A percentile compares a stretch with the other conserved stretches of the same genome.
phyloP scores from a whole-genome alignment of 306 rosid species.

The Styphnolobium japonicum region DNA sequence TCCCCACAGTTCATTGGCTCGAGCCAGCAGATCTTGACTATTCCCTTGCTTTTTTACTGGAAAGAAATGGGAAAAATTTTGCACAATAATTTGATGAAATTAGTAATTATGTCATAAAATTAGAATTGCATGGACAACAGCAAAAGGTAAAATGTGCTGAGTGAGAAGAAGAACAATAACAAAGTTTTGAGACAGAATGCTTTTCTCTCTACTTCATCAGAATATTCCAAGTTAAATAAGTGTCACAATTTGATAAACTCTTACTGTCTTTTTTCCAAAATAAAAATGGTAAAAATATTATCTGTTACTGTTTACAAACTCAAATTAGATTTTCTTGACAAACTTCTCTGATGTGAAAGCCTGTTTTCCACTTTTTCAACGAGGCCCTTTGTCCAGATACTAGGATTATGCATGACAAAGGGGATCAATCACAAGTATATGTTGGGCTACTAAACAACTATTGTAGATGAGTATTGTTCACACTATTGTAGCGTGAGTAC shows the following conservation, averaged over 20 bases:
- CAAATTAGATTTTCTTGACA: background rate
- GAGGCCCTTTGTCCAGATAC: background rate
- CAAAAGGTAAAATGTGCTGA: background rate
- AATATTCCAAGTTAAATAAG: background rate
- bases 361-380: background rate
- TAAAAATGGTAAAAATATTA: background rate
- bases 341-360: background rate
- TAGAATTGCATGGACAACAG: background rate
- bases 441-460: background rate
- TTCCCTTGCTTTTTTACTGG: slow-evolving; percentile 49
- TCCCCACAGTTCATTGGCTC: slow-evolving; percentile 61
- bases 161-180: background rate
- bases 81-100: slow-evolving; percentile 12
- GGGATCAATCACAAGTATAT: background rate
- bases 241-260: background rate
- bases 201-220: background rate
- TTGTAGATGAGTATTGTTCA: background rate
- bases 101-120: slow-evolving; percentile 4
- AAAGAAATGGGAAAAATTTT: slow-evolving; percentile 5
- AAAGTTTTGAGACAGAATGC: background rate
- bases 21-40: slow-evolving; percentile 56
- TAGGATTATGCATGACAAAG: background rate
- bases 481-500: background rate
- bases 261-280: background rate
- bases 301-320: background rate